Evolutionary conservation across 805 yeast genomes (phyloP), one percentile per base, ranked within the genome.

Genomic region (Ogataea salicorniae): DNA sequence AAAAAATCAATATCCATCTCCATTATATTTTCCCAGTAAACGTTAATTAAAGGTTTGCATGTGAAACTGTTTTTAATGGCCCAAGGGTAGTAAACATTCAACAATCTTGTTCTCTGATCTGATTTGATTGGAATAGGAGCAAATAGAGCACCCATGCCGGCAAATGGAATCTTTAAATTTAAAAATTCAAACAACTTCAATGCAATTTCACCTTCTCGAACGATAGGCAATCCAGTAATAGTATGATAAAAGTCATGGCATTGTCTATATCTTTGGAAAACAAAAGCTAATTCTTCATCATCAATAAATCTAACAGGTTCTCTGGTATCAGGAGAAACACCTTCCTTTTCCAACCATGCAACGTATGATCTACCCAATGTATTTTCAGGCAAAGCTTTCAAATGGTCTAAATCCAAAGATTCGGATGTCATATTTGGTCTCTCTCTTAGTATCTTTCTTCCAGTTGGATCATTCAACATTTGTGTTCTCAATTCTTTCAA

Each of bases 241-340:
- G 98, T 87, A 62, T 94, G 99, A 62, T 90, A 92, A 60, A 94
- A 94, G 62, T 94, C 99, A 61, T 94, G 99, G 62, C 97, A 91
- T 63, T 94, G 98, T 45, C 99, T 78, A 63, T 92, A 94, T 57
- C 99, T 72, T 64, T 89, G 95, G 72, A 83, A 89, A n/a, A 92
- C 84, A 61, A 84, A 94, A 0, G 97, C 97, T 55, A 88, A 77
- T 59, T 89, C 95, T 39, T 87, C 91, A 61, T 94, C 90, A 53
- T 87, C 91, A 39, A 94, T 88, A 66, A 80, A 94, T 50, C 80
- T 80, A 9, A 94, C 98, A 1, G 89, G 84, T 2, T 84, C 90
- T 57, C 99, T 75, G 0, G 96, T 91, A 62, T 94, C 99, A 1
- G 97, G 97, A 4, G 94, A 83, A 0, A 88, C 96, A 1, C 92